Evolutionary conservation across 2,329 filamentous ascomycete genomes (phyloP).

Genomic region (Microdochium nivale): DNA sequence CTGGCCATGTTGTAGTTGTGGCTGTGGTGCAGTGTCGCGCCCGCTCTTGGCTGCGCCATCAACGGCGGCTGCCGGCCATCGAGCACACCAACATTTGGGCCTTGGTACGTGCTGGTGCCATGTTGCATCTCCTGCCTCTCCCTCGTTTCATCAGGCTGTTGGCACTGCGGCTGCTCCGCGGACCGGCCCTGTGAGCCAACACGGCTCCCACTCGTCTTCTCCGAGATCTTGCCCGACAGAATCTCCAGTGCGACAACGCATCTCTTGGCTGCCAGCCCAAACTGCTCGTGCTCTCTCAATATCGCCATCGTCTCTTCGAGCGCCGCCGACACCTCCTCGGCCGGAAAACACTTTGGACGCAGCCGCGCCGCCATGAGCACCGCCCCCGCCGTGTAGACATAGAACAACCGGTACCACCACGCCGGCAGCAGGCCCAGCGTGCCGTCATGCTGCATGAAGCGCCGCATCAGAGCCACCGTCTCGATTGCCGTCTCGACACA

Average conservation of each 20-base stretch:
- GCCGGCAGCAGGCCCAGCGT: slow-evolving; percentile 24
- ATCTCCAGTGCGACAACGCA: slow-evolving; percentile 25
- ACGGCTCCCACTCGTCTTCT: neutral
- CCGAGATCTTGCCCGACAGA: slow-evolving; percentile 20
- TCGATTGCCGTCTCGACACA: slow-evolving; percentile 24
- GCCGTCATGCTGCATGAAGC: slow-evolving; percentile 20
- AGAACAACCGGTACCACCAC: slow-evolving; percentile 30
- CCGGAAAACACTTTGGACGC: slow-evolving; percentile 20
- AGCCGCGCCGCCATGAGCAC: slow-evolving; percentile 26
- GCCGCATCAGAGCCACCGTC: slow-evolving; percentile 19
- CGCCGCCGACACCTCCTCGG: slow-evolving; percentile 14
- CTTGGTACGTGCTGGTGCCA: neutral
- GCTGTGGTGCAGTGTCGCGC: neutral
- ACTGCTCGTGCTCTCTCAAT: slow-evolving; percentile 21
- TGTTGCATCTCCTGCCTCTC: neutral
- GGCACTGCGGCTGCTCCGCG: neutral
- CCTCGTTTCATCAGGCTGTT: neutral
- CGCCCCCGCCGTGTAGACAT: slow-evolving; percentile 25
- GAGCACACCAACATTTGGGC: neutral
- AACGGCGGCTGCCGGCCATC: neutral
- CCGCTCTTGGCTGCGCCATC: neutral
- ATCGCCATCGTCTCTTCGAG: slow-evolving; percentile 24
- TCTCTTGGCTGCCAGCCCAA: slow-evolving; percentile 21
- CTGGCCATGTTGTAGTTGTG: neutral
- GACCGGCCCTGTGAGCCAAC: neutral